Percentiles rank a stretch among this genome's conserved stretches.
These are phyloP conservation scores for Cyclaneusma minus DNA, from an alignment of 2,329 filamentous ascomycete genomes.

Conservation along the genomic window DNA sequence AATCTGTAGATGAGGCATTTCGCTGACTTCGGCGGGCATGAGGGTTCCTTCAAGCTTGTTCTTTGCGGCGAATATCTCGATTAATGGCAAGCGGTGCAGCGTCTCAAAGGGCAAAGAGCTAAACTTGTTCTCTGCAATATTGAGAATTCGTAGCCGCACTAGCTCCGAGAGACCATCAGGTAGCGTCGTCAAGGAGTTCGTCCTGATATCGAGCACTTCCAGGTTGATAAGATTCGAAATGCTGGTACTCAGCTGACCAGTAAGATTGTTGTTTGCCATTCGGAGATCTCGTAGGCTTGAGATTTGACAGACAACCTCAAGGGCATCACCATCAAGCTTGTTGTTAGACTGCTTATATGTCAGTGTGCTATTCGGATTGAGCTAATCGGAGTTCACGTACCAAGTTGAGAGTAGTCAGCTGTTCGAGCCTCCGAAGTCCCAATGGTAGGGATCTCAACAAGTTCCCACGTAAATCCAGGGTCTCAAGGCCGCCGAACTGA, in stretches of 20 bases:
- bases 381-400: conserved; percentile 27
- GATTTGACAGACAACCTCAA: conserved; percentile 64
- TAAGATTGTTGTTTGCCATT: conserved; percentile 61
- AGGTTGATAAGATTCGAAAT: conserved; percentile 51
- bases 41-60: conserved; percentile 65
- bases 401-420: conserved; percentile 70
- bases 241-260: conserved; percentile 48
- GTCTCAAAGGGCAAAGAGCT: conserved; percentile 53
- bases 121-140: conserved; percentile 67
- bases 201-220: conserved; percentile 67
- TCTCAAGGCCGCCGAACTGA: conserved; percentile 71
- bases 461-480: conserved; percentile 78
- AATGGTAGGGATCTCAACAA: conserved; percentile 54
- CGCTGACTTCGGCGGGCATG: conserved; percentile 44
- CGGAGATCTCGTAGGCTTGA: conserved; percentile 61
- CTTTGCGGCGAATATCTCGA: conserved; percentile 58
- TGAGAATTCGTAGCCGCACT: conserved; percentile 55
- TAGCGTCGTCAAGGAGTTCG: conserved; percentile 61
- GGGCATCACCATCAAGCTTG: conserved; percentile 52
- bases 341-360: conserved; percentile 53
- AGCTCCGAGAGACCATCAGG: conserved; percentile 54
- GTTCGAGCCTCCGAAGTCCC: conserved; percentile 57
- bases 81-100: conserved; percentile 52
- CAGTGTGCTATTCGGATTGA: background rate
- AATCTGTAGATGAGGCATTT: conserved; percentile 50